phyloP scores from a whole-genome alignment of 75 land plant genomes.

The Selaginella moellendorffii region DNA sequence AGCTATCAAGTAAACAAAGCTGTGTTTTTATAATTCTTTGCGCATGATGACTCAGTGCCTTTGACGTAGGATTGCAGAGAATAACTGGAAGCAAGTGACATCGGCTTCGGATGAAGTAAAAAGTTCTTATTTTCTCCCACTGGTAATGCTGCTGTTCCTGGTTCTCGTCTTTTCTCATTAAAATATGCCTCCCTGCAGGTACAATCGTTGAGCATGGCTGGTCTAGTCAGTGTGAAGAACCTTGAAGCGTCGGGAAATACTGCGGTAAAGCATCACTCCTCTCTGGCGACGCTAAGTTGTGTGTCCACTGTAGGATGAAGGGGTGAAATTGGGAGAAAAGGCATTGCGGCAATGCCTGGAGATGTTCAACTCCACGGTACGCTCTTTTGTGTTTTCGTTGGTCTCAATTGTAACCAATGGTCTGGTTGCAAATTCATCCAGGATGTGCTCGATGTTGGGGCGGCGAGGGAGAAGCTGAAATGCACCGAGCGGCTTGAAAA shows the following conservation, averaged over 20 bases:
- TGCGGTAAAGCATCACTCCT: not conserved
- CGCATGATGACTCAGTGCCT: not conserved
- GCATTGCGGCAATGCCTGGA: not conserved
- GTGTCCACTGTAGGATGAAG: not conserved
- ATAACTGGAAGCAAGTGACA: not conserved
- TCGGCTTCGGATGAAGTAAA: not conserved
- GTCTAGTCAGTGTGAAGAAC: constrained; percentile 10
- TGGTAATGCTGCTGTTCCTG: not conserved
- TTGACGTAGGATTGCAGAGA: not conserved
- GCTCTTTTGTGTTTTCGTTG: not conserved
- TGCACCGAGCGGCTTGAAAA: not conserved
- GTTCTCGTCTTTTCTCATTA: not conserved
- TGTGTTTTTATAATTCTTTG: not conserved
- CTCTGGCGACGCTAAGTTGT: not conserved
- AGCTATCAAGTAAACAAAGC: constrained; percentile 16
- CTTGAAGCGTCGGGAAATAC: constrained; percentile 10
- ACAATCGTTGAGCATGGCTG: constrained; percentile 16
- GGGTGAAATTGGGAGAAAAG: not conserved
- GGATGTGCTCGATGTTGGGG: not conserved
- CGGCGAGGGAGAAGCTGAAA: not conserved
- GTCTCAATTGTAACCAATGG: not conserved
- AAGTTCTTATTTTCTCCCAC: not conserved
- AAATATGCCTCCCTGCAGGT: not conserved
- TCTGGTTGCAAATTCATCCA: not conserved
- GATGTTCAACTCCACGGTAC: not conserved